Conservation (phyloP, 2,329 filamentous ascomycete genomes). For the Trichophyton mentagrophytes region DNA sequence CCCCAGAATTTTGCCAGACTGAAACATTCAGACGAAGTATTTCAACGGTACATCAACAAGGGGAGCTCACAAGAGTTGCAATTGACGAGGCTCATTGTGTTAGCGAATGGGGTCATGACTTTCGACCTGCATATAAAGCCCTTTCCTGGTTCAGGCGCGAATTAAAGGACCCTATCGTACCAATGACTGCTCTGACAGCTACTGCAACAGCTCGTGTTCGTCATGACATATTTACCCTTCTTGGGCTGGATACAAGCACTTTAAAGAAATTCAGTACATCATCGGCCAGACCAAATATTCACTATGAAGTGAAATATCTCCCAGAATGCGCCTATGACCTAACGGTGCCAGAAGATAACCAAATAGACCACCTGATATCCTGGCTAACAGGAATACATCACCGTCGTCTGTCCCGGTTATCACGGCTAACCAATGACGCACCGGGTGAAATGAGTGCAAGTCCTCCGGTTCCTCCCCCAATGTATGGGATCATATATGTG, state of each 20-base stretch:
- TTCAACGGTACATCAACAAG: slow-evolving; percentile 60
- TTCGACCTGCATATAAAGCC: slow-evolving; percentile 80
- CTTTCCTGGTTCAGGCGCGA: slow-evolving; percentile 69
- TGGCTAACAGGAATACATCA: slow-evolving; percentile 66
- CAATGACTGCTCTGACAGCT: slow-evolving; percentile 84
- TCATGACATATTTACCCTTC: slow-evolving; percentile 64
- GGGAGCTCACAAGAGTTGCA: slow-evolving; percentile 73
- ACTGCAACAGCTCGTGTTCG: slow-evolving; percentile 74
- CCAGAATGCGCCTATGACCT: slow-evolving; percentile 21
- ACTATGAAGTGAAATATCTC: slow-evolving; percentile 69
- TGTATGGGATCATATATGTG: slow-evolving; percentile 38
- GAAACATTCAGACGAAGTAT: slow-evolving; percentile 65
- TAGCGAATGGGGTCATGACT: slow-evolving; percentile 96
- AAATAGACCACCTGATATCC: slow-evolving; percentile 61
- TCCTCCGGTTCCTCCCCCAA: slow-evolving; percentile 20
- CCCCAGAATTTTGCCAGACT: slow-evolving; percentile 72
- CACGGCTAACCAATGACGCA: slow-evolving; percentile 51
- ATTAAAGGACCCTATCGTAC: slow-evolving; percentile 59
- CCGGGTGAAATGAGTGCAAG: not conserved
- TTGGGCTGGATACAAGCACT: slow-evolving; percentile 52
- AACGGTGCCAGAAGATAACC: slow-evolving; percentile 36
- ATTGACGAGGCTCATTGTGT: slow-evolving; percentile 96
- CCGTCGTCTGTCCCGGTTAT: slow-evolving; percentile 50
- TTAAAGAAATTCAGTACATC: slow-evolving; percentile 70
- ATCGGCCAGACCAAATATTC: slow-evolving; percentile 70